Conservation (phyloP, 179 eudicot genomes). For the Sideroxylon spinosum region DNA sequence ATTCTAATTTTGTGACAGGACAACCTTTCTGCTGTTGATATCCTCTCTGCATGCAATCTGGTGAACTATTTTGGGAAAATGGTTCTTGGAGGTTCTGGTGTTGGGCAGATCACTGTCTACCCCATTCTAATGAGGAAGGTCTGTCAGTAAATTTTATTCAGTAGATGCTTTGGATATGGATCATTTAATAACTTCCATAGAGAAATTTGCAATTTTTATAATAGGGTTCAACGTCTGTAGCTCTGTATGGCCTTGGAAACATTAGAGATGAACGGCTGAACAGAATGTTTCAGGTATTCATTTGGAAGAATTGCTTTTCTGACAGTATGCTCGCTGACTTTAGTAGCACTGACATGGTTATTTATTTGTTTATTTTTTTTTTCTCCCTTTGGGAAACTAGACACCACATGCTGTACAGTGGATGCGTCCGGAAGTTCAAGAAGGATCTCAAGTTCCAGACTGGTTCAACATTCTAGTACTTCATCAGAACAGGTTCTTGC, state of each 20-base stretch:
- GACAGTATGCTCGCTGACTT: conserved; percentile 13
- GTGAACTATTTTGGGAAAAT: conserved; percentile 97
- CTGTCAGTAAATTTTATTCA: conserved; percentile 19
- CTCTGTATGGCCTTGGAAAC: conserved; percentile 96
- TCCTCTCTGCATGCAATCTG: conserved; percentile 97
- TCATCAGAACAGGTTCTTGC: conserved; percentile 86
- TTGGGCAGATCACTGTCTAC: conserved; percentile 81
- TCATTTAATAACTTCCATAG: neutral
- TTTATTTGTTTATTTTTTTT: conserved; percentile 16
- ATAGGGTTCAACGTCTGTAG: conserved; percentile 90
- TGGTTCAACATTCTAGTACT: conserved; percentile 97
- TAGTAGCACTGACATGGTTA: conserved; percentile 12
- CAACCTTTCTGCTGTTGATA: conserved; percentile 98
- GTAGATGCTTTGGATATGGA: conserved; percentile 1
- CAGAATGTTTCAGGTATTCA: conserved; percentile 96
- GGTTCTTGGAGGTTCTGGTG: conserved; percentile 97
- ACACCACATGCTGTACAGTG: conserved; percentile 99
- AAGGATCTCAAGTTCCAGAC: conserved; percentile 77
- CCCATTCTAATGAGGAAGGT: conserved; percentile 96
- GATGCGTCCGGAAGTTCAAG: conserved; percentile 97
- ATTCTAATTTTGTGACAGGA: conserved; percentile 50
- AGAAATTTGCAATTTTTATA: conserved; percentile 14
- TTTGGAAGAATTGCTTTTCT: conserved; percentile 14
- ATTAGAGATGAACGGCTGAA: conserved; percentile 97
- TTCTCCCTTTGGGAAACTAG: conserved; percentile 24